A percentile compares a stretch with the other conserved stretches of the same genome.
Conservation (phyloP, 768 basidiomycete species). For the Sutorius australiensis region DNA sequence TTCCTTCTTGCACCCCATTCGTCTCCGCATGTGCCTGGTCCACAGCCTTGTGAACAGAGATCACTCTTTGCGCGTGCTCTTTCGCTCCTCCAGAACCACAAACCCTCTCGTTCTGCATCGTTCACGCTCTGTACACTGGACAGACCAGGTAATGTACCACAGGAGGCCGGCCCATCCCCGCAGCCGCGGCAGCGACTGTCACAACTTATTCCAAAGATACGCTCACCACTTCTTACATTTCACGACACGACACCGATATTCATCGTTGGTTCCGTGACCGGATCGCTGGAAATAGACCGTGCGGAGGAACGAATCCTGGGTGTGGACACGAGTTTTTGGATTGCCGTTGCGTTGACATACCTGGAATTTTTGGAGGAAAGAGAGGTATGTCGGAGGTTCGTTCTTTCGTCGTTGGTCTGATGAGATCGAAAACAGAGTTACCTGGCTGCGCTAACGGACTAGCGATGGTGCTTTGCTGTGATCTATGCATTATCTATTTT, state of each 20-base stretch:
- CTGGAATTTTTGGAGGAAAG: constrained; percentile 74
- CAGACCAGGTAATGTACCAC: constrained; percentile 12
- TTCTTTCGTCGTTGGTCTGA: constrained; percentile 3
- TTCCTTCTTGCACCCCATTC: constrained; percentile 52
- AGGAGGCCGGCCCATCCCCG: constrained; percentile 19
- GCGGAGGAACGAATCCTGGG: constrained; percentile 56
- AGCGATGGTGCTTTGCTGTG: constrained; percentile 5
- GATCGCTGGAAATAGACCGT: constrained; percentile 60
- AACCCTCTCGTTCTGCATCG: constrained; percentile 57
- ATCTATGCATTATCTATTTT: constrained; percentile 5
- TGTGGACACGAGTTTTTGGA: constrained; percentile 75
- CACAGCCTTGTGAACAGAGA: constrained; percentile 27
- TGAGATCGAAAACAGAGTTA: constrained; percentile 44
- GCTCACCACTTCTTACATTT: constrained; percentile 57
- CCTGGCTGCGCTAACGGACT: constrained; percentile 50
- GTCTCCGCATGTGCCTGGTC: constrained; percentile 31
- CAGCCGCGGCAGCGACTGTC: constrained; percentile 20
- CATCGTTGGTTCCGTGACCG: constrained; percentile 53
- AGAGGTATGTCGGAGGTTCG: constrained; percentile 49
- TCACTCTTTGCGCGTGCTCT: constrained; percentile 52
- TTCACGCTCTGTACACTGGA: constrained; percentile 46
- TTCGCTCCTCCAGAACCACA: constrained; percentile 43
- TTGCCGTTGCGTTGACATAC: constrained; percentile 70
- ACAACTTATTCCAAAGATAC: constrained; percentile 25
- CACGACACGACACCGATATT: constrained; percentile 69